Evolutionary conservation across 345 rosid species (phyloP).

Genomic region (Murraya paniculata): DNA sequence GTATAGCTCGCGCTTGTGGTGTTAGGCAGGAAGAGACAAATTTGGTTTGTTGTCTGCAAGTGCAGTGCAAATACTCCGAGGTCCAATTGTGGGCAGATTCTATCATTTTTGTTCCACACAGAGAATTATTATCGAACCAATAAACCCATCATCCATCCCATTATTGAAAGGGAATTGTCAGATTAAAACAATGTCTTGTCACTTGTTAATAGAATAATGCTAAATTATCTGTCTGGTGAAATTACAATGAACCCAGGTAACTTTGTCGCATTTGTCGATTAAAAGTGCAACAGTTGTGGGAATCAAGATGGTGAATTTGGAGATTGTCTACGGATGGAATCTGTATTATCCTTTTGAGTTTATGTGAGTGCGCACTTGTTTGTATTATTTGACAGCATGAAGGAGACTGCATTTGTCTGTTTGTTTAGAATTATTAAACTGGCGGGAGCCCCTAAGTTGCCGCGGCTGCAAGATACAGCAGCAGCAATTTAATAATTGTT

Average conservation of each 20-base stretch:
- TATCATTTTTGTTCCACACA: not conserved
- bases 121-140: not conserved
- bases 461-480: too few relatives aligned
- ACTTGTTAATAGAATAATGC: too few relatives aligned
- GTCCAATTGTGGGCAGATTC: constrained; percentile 6
- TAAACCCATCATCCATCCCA: not conserved
- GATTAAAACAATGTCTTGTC: not conserved
- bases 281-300: not conserved
- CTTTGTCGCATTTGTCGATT: not conserved
- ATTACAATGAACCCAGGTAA: not conserved
- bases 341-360: not conserved
- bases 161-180: not conserved
- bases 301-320: not conserved
- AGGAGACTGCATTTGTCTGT: not conserved
- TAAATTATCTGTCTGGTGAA: not conserved
- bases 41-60: constrained; percentile 6
- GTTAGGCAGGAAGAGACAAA: not conserved
- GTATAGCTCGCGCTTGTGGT: constrained; percentile 10
- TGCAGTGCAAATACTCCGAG: not conserved
- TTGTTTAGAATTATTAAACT: not conserved
- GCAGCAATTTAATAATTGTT: too few relatives aligned
- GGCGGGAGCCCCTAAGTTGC: too few relatives aligned
- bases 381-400: not conserved
- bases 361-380: not conserved
- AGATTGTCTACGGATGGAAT: not conserved